Percentiles rank a stretch among this genome's conserved stretches.
Evolutionary conservation across 2,329 filamentous ascomycete genomes (phyloP).

Genomic region (Diaporthe eres): DNA sequence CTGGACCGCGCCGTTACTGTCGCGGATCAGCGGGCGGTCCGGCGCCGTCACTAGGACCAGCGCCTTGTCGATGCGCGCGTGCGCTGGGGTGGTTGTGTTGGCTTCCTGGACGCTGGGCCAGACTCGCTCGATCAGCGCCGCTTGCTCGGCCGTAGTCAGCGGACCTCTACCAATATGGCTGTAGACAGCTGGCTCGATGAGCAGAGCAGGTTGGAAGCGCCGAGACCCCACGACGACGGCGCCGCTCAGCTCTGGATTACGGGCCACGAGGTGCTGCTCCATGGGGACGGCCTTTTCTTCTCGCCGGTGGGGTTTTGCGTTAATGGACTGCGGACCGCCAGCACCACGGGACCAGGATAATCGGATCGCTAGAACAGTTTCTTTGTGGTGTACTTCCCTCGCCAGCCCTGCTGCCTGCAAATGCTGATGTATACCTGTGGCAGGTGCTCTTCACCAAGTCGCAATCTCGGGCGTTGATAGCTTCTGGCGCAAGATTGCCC

Average conservation of each 20-base stretch:
- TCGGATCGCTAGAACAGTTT: too few relatives aligned
- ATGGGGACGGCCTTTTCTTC: constrained; percentile 50
- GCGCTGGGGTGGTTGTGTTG: background rate
- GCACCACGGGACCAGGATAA: too few relatives aligned
- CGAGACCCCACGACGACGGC: constrained; percentile 13
- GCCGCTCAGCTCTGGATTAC: constrained; percentile 28
- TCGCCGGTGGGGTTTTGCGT: too few relatives aligned
- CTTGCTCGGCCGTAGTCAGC: constrained; percentile 46
- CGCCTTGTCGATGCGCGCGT: constrained; percentile 52
- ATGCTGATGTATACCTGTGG: constrained; percentile 7
- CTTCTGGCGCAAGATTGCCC: background rate
- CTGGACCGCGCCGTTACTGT: constrained; percentile 55
- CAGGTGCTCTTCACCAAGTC: constrained; percentile 2
- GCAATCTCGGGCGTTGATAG: background rate
- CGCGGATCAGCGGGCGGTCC: constrained; percentile 57
- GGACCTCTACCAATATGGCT: background rate
- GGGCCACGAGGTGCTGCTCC: constrained; percentile 44
- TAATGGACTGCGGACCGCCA: too few relatives aligned
- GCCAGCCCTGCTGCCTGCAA: constrained; percentile 40
- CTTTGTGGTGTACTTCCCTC: constrained; percentile 46
- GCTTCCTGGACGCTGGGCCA: constrained; percentile 34
- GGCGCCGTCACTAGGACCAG: constrained; percentile 56
- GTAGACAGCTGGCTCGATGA: constrained; percentile 56
- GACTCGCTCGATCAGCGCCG: constrained; percentile 37
- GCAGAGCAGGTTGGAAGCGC: constrained; percentile 22